Conservation (phyloP, 2,329 filamentous ascomycete genomes). For the Hymenoscyphus repandus region DNA sequence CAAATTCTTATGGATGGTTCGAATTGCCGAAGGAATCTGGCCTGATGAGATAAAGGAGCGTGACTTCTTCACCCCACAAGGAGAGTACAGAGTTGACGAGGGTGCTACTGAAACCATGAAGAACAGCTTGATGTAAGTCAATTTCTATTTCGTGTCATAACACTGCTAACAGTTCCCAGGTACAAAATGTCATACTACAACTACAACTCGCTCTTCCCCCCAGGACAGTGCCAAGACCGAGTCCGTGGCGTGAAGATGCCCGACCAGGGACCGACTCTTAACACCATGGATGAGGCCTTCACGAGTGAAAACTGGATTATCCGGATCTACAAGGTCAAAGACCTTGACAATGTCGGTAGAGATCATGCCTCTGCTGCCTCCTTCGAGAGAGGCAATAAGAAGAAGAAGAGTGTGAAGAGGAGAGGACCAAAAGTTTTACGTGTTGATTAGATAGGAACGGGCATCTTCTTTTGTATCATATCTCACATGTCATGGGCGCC, state of each 20-base stretch:
- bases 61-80: constrained; percentile 87
- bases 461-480: constrained; percentile 28
- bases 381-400: constrained; percentile 77
- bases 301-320: constrained; percentile 99
- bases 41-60: constrained; percentile 98
- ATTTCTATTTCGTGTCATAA: neutral
- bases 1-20: constrained; percentile 99
- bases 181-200: constrained; percentile 99
- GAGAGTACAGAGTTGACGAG: constrained; percentile 93
- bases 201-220: constrained; percentile 85
- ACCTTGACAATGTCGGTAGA: constrained; percentile 90
- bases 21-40: constrained; percentile 99
- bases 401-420: constrained; percentile 71
- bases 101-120: constrained; percentile 94
- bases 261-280: constrained; percentile 77
- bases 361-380: constrained; percentile 68
- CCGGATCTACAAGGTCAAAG: constrained; percentile 99
- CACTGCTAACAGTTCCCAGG: constrained; percentile 46
- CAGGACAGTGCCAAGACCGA: constrained; percentile 83
- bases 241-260: constrained; percentile 79
- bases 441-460: constrained; percentile 52
- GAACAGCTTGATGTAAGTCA: constrained; percentile 92
- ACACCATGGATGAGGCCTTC: constrained; percentile 91
- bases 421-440: constrained; percentile 66
- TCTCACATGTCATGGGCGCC: constrained; percentile 17